Evolutionary conservation across 176 grass and related monocot genomes (phyloP).

Genomic region (Dendrocalamus sinicus): DNA sequence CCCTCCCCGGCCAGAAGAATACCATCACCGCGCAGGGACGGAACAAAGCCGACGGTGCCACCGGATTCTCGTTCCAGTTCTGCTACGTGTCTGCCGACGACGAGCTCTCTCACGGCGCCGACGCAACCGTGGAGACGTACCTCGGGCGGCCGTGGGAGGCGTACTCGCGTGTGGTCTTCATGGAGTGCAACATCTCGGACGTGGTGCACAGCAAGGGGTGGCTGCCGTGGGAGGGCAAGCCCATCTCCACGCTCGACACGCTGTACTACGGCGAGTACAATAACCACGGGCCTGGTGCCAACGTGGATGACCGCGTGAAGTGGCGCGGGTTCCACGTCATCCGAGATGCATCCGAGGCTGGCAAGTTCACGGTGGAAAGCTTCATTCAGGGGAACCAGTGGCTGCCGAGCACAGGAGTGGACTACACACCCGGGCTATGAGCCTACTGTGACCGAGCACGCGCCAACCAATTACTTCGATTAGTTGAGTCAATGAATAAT

Average conservation of each 20-base stretch:
- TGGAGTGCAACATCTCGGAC: not conserved
- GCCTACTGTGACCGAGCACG: not conserved
- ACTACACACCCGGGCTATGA: not conserved
- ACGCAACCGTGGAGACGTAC: constrained; percentile 30
- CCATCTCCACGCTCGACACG: not conserved
- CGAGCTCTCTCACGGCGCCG: constrained; percentile 7
- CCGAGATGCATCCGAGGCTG: not conserved
- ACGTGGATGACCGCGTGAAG: not conserved
- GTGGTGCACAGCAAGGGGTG: constrained; percentile 29
- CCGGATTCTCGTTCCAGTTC: constrained; percentile 47
- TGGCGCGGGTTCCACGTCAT: constrained; percentile 35
- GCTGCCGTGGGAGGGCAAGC: constrained; percentile 9
- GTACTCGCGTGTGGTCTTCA: constrained; percentile 13
- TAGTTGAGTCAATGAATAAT: no score
- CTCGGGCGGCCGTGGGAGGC: constrained; percentile 43
- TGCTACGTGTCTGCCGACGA: constrained; percentile 35
- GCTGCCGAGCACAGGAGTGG: constrained; percentile 1
- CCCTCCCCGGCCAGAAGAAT: constrained; percentile 49
- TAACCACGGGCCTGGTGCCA: constrained; percentile 2
- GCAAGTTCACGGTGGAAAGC: not conserved
- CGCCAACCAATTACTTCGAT: not conserved
- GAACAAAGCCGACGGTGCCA: not conserved
- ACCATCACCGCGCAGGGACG: constrained; percentile 47
- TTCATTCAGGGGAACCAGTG: constrained; percentile 36
- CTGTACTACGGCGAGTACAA: constrained; percentile 42